Evolutionary conservation across 768 basidiomycete genomes (phyloP), one percentile per base, ranked within the genome.

Genomic region (Porphyrellus cyaneotinctus): DNA sequence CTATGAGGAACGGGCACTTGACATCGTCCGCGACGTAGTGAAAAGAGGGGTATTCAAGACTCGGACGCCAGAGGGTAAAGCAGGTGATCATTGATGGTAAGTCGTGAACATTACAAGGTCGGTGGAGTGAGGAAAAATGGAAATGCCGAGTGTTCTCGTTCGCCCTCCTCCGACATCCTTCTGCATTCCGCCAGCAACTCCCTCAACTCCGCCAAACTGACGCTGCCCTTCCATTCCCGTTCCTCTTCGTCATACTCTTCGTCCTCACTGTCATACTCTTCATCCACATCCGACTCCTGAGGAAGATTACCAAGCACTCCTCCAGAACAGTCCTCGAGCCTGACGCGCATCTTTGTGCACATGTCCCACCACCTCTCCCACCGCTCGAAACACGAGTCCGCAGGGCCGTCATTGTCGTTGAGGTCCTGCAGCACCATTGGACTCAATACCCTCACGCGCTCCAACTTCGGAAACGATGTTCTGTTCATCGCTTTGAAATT

Each of bases 281-380:
- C 69, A 4, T 68, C 70, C 1, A 66, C 71, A 0, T 65, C 69
- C 0, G 67, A 65, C 13, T 70, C 55, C 33, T 61, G 64, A 23
- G 65, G 70, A 24, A 72, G 63, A 47, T 60, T 61, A 0, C 88
- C 88, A 33, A 91, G 68, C 47, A 74, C 58, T 13, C 72, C 79
- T 0, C 86, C 88, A 0, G 88, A 89, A 61, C 88, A 90, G 65
- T 91, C 88, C 68, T 91, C 87, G 45, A 91, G 63, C 38, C 83
- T 67, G 6, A 89, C 70, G 1, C 79, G 76, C 64, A 78, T 72
- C 18, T 59, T 55, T 0, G 70, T 56, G 56, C 80, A 85, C 58
- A 69, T 72, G 14, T 73, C 74, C 79, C 82, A 86, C 88, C 88
- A 90, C 43, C 75, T 70, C 58, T 83, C 81, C 82, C 87, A 90